Base-by-base conservation (phyloP, 2,329 filamentous ascomycete species). In the Fusarium sororula region DNA sequence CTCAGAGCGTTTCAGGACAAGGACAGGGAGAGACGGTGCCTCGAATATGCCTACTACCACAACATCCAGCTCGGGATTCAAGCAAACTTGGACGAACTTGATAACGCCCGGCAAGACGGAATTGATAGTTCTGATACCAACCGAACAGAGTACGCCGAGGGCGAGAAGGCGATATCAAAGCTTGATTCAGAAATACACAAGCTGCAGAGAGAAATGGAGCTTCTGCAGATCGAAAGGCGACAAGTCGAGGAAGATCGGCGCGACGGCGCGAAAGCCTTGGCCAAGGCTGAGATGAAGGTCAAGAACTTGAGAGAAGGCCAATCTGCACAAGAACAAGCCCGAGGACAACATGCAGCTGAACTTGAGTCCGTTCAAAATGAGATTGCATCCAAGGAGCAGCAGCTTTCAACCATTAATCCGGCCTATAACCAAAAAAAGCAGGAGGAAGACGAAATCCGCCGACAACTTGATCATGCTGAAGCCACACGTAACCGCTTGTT, bases 11-110 rank as follows among this genome's bases (percentile, higher is more conserved):
- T 95, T 80, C 96, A 98, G 82, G 95, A 98, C 69, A 98, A 97
- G 81, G 96, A 99, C 78, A 91, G 93, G 66, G 95, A 99, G 82
- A 91, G 95, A 67, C 89, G 95, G 74, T 98, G 95, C 81, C 87
- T 99, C 51, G 94, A 98, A 82, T 98, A 98, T 80, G 96, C 95
- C 2, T 95, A 98, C 78, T 95, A 98, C 82, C 92, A 96, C 76
- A 92, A 94, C 70, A 94, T 98, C 79, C 95, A 98, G 80, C 89
- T 92, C 24, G 92, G 93, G 28, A 91, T 98, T 41, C 88, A 93
- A 67, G 90, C 91, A 50, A 90, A 93, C 7, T 88, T 99, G 24
- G 94, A 96, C 62, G 91, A 92, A 64, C 91, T 99, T 45, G 96
- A 98, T 75, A 92, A 92, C 66, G 90, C 91, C 56, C 90, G 95